These are phyloP conservation scores for Debaryomyces subglobosus DNA, from an alignment of 1,139 yeast genomes.

Conservation along the genomic window DNA sequence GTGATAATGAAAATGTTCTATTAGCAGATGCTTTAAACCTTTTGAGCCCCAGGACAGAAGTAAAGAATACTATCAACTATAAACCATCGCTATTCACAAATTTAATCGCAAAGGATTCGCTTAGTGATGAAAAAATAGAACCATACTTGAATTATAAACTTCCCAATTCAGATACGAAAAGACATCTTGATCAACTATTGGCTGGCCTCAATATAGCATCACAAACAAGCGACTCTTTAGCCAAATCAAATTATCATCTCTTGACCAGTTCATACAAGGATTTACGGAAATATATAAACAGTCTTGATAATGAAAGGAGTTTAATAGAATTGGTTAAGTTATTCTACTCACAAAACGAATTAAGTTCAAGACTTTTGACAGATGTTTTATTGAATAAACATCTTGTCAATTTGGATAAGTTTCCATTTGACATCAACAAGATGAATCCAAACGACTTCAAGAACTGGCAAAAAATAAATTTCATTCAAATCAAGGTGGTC, in stretches of 20 bases:
- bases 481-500: conserved; percentile 31
- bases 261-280: conserved; percentile 23
- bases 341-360: conserved; percentile 30
- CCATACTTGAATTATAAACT: conserved; percentile 14
- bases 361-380: conserved; percentile 29
- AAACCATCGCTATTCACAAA: conserved; percentile 42
- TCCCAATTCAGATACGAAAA: conserved; percentile 10
- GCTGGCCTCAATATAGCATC: conserved; percentile 10
- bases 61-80: conserved; percentile 17
- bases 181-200: conserved; percentile 12
- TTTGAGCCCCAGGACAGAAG: conserved; percentile 27
- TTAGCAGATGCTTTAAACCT: conserved; percentile 46
- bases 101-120: conserved; percentile 35
- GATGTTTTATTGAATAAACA: conserved; percentile 33
- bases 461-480: conserved; percentile 16
- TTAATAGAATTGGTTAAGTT: conserved; percentile 32
- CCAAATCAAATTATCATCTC: conserved; percentile 15
- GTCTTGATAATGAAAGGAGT: conserved; percentile 25
- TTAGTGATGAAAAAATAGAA: conserved; percentile 12
- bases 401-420: conserved; percentile 23
- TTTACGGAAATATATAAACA: conserved; percentile 24
- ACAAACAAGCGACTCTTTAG: conserved; percentile 12
- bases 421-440: conserved; percentile 27
- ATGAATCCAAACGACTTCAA: conserved; percentile 7
- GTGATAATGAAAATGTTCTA: conserved; percentile 24